A percentile compares a stretch with the other conserved stretches of the same genome.
These are phyloP conservation scores for Eucalyptus polyanthemos DNA, from an alignment of 345 rosid genomes.

Conservation along the genomic window DNA sequence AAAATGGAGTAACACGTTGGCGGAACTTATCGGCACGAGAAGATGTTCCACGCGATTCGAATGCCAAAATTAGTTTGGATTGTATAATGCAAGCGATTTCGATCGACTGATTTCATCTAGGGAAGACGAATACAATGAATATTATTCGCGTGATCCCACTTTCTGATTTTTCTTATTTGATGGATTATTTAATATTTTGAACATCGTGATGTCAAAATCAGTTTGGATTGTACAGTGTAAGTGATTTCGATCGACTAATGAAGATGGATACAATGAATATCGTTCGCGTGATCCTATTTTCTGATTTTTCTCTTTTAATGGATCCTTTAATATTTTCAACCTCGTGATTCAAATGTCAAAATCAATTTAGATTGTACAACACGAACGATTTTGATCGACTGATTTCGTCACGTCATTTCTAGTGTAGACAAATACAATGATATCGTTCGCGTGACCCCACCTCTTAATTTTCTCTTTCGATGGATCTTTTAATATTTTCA, in stretches of 20 bases:
- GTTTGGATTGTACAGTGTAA: fast-evolving
- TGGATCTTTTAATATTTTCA: background rate
- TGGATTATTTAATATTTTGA: background rate
- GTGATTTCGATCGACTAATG: fast-evolving
- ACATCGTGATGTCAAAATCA: fast-evolving
- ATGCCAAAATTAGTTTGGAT: background rate
- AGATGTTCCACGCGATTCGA: background rate
- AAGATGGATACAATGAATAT: fast-evolving
- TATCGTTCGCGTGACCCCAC: fast-evolving
- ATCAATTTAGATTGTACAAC: too few relatives aligned
- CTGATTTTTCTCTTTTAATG: too few relatives aligned
- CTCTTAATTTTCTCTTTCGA: background rate
- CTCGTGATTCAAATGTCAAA: fast-evolving
- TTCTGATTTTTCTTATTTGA: background rate
- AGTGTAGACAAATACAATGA: background rate
- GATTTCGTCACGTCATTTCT: background rate
- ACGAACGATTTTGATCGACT: fast-evolving
- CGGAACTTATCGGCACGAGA: background rate
- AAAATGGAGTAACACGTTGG: background rate
- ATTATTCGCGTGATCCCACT: fast-evolving
- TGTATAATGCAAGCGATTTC: background rate
- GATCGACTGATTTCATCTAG: background rate
- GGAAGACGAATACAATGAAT: background rate
- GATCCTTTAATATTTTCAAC: too few relatives aligned
- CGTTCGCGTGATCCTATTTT: fast-evolving